phyloP scores from a whole-genome alignment of 2,329 filamentous ascomycete genomes.

The Huntiella abstrusa region DNA sequence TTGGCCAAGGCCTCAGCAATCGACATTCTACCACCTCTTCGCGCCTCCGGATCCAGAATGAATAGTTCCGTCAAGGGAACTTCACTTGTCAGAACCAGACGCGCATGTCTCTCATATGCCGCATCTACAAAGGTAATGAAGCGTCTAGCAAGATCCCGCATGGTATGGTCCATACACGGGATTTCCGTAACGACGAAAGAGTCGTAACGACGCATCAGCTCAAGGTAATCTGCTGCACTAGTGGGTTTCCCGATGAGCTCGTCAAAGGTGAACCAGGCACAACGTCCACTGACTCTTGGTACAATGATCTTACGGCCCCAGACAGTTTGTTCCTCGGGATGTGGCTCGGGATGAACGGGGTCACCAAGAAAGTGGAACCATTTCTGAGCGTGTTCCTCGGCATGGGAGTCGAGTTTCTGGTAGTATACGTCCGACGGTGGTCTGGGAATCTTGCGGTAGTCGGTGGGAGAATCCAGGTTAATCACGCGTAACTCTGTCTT shows the following conservation, averaged over 20 bases:
- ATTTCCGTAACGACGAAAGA: conserved; percentile 84
- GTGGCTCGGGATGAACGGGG: conserved; percentile 53
- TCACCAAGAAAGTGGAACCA: conserved; percentile 95
- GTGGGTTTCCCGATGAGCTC: conserved; percentile 79
- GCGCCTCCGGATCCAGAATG: conserved; percentile 51
- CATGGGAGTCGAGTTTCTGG: conserved; percentile 62
- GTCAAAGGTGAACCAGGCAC: conserved; percentile 81
- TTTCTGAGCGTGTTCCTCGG: conserved; percentile 65
- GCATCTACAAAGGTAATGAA: conserved; percentile 98
- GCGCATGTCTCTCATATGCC: conserved; percentile 82
- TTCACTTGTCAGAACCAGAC: conserved; percentile 79
- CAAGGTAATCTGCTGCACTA: conserved; percentile 86
- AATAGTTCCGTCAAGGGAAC: conserved; percentile 77
- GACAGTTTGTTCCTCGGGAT: conserved; percentile 60
- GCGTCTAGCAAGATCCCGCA: conserved; percentile 71
- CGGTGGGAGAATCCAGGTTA: conserved; percentile 84
- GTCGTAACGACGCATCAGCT: conserved; percentile 76
- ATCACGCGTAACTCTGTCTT: conserved; percentile 72
- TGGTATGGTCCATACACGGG: conserved; percentile 73
- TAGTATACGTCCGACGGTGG: conserved; percentile 91
- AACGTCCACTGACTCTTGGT: conserved; percentile 69
- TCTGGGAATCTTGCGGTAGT: conserved; percentile 91
- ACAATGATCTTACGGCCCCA: conserved; percentile 88
- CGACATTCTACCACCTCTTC: conserved; percentile 44
- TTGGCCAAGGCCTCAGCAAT: conserved; percentile 75